These are phyloP conservation scores for Trichosporon coremiiforme DNA, from an alignment of 1,284 basidiomycete genomes.

Conservation along the genomic window DNA sequence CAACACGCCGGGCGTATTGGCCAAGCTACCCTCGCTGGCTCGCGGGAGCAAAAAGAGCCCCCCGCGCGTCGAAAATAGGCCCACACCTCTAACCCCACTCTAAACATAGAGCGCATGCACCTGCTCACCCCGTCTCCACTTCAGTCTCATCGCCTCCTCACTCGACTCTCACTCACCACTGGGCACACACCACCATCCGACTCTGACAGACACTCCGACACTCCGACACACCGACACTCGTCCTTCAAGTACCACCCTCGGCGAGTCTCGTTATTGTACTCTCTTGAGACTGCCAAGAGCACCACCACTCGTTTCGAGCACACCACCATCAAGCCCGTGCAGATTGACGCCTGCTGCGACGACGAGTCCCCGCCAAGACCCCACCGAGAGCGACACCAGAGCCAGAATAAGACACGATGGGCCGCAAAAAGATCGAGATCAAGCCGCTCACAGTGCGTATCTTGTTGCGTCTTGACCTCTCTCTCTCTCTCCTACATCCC, in stretches of 20 bases:
- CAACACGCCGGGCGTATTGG: background rate
- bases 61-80: constrained; percentile 13
- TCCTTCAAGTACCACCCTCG: background rate
- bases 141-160: background rate
- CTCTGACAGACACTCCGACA: background rate
- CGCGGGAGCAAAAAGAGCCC: constrained; percentile 16
- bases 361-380: background rate
- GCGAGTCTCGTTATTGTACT: background rate
- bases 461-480: too few relatives aligned
- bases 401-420: constrained; percentile 39
- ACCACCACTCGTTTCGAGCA: background rate
- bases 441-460: constrained; percentile 51
- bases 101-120: constrained; percentile 9
- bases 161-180: background rate
- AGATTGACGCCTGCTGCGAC: background rate
- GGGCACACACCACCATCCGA: background rate
- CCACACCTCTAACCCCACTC: background rate
- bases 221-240: background rate
- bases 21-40: background rate
- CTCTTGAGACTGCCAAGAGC: too few relatives aligned
- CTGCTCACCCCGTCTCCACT: background rate
- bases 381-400: background rate
- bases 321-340: background rate
- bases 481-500: background rate
- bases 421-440: constrained; percentile 57